A percentile compares a stretch with the other conserved stretches of the same genome.
These are phyloP conservation scores for Lachancea meyersii DNA, from an alignment of 805 yeast genomes.

Conservation along the genomic window DNA sequence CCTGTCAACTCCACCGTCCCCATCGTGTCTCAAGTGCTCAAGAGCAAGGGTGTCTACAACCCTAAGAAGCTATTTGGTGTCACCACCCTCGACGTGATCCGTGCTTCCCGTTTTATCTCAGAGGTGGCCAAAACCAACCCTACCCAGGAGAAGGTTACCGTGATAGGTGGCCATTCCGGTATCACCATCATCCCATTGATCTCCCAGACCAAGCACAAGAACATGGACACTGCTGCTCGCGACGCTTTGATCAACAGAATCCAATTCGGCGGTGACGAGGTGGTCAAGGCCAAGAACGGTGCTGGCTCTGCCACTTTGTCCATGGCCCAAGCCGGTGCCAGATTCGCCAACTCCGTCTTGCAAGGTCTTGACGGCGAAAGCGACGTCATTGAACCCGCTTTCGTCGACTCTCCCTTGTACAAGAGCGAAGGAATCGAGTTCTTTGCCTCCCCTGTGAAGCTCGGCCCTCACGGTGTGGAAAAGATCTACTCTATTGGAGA, in stretches of 20 bases:
- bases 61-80: constrained; percentile 92
- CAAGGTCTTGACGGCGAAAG: constrained; percentile 58
- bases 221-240: constrained; percentile 58
- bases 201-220: constrained; percentile 72
- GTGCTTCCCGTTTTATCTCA: constrained; percentile 80
- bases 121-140: constrained; percentile 54
- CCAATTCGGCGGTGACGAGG: constrained; percentile 96
- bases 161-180: constrained; percentile 98
- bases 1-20: constrained; percentile 98
- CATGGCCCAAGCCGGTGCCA: constrained; percentile 89
- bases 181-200: constrained; percentile 90
- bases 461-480: constrained; percentile 87
- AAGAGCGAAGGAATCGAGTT: constrained; percentile 88
- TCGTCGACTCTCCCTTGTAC: constrained; percentile 76
- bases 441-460: constrained; percentile 91
- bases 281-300: constrained; percentile 88
- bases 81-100: constrained; percentile 86
- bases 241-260: constrained; percentile 73
- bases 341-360: constrained; percentile 60
- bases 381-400: constrained; percentile 62
- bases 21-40: constrained; percentile 88
- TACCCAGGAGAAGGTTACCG: constrained; percentile 67
- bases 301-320: constrained; percentile 91
- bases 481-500: constrained; percentile 73
- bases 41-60: constrained; percentile 80